Conservation (phyloP, 2,329 filamentous ascomycete species). For the Aureobasidium pullulans region DNA sequence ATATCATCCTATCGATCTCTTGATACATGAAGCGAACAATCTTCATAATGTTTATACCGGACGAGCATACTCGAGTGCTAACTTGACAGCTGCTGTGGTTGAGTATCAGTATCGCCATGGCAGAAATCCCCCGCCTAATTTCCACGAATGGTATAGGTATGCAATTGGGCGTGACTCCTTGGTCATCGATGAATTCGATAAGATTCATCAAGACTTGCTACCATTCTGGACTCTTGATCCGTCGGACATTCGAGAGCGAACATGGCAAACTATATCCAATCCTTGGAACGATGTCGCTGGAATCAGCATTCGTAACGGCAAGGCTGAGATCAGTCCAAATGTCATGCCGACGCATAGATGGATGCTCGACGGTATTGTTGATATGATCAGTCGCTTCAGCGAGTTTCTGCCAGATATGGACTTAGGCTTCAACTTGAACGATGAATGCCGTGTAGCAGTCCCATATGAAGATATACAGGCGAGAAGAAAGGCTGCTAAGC, state of each 20-base stretch:
- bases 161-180: conserved; percentile 44
- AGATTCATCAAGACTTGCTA: conserved; percentile 49
- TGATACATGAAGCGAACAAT: conserved; percentile 44
- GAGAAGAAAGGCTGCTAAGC: conserved; percentile 28
- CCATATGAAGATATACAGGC: conserved; percentile 39
- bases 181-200: conserved; percentile 54
- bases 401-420: conserved; percentile 56
- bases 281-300: conserved; percentile 50
- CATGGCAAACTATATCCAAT: conserved; percentile 46
- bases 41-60: conserved; percentile 44
- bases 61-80: conserved; percentile 41
- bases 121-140: conserved; percentile 51
- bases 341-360: conserved; percentile 50
- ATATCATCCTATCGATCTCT: conserved; percentile 48
- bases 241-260: conserved; percentile 44
- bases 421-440: conserved; percentile 55
- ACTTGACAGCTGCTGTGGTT: conserved; percentile 41
- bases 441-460: conserved; percentile 51
- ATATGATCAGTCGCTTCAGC: conserved; percentile 49
- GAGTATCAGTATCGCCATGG: conserved; percentile 47
- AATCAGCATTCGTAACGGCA: conserved; percentile 48
- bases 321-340: conserved; percentile 41
- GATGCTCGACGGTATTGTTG: conserved; percentile 49
- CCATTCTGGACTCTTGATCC: conserved; percentile 50
- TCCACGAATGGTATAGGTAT: conserved; percentile 54